Conservation (phyloP, 192 early-diverging fungal genomes). For the Entomortierella beljakovae region DNA sequence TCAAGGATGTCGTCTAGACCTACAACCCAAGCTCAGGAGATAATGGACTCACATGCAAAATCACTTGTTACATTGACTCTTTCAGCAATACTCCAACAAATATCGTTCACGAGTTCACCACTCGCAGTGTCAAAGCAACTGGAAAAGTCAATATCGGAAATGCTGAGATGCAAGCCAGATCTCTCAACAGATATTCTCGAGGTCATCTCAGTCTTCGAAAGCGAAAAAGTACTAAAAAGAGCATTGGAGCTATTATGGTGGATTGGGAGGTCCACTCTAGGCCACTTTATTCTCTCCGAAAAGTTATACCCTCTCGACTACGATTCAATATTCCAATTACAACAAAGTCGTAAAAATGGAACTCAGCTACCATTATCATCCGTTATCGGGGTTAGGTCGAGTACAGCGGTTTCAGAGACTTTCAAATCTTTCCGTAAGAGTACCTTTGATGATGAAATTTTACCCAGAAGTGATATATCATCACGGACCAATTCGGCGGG, state of each 20-base stretch:
- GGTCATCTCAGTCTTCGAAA: constrained; percentile 58
- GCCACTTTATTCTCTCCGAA: constrained; percentile 28
- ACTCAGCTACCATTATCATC: neutral
- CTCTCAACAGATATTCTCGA: constrained; percentile 64
- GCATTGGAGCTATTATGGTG: constrained; percentile 59
- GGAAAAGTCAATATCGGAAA: constrained; percentile 58
- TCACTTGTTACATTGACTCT: constrained; percentile 65
- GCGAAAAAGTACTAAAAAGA: constrained; percentile 39
- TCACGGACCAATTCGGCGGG: constrained; percentile 8
- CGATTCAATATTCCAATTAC: constrained; percentile 25
- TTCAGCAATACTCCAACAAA: constrained; percentile 60
- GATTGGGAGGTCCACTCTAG: constrained; percentile 29
- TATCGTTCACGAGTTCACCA: constrained; percentile 50
- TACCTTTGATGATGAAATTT: constrained; percentile 13
- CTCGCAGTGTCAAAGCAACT: constrained; percentile 58
- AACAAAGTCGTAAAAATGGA: constrained; percentile 4
- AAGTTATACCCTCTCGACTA: constrained; percentile 40
- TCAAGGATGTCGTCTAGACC: constrained; percentile 7
- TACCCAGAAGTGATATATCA: neutral
- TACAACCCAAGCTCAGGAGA: constrained; percentile 27
- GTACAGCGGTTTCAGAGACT: constrained; percentile 22
- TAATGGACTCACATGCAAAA: constrained; percentile 54
- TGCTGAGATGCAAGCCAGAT: constrained; percentile 61
- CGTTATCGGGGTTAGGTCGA: neutral
- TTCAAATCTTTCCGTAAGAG: constrained; percentile 24